phyloP scores from a whole-genome alignment of 2,329 filamentous ascomycete genomes.

The Dissoconium aciculare region DNA sequence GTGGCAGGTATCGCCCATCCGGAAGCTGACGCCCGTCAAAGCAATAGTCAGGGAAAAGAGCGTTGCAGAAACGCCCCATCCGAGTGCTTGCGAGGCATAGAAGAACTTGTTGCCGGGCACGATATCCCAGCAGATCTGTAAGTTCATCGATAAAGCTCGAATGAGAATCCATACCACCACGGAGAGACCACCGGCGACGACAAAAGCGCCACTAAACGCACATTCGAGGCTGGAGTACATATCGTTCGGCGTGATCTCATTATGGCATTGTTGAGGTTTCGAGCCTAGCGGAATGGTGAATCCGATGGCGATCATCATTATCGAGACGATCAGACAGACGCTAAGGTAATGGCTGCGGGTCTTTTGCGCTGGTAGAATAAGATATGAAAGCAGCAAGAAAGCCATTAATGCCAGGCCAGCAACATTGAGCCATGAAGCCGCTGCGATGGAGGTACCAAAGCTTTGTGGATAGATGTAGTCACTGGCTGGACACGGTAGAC shows the following conservation, averaged over 20 bases:
- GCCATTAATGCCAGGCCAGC: conserved; percentile 54
- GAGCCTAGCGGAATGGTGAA: conserved; percentile 78
- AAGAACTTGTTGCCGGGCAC: conserved; percentile 81
- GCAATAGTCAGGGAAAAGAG: conserved; percentile 63
- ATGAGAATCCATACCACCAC: conserved; percentile 84
- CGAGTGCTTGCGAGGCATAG: conserved; percentile 62
- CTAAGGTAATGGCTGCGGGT: conserved; percentile 88
- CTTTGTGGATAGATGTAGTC: conserved; percentile 55
- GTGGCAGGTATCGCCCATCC: conserved; percentile 82
- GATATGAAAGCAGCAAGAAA: conserved; percentile 68
- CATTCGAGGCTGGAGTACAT: conserved; percentile 74
- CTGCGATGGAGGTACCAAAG: conserved; percentile 43
- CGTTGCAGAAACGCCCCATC: conserved; percentile 70
- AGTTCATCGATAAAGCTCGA: conserved; percentile 76
- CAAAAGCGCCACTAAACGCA: conserved; percentile 71
- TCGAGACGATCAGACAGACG: conserved; percentile 64
- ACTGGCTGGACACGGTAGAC: conserved; percentile 76
- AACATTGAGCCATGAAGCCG: conserved; percentile 73
- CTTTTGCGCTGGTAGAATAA: conserved; percentile 67
- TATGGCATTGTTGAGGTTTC: conserved; percentile 67
- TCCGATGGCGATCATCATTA: conserved; percentile 73
- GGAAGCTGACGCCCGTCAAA: conserved; percentile 83
- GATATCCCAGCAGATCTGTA: conserved; percentile 96
- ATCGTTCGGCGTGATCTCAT: conserved; percentile 82
- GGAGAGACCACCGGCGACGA: conserved; percentile 73